These are phyloP conservation scores for Xylaria sp. DNA, from an alignment of 2,329 filamentous ascomycete species.

Conservation along the genomic window DNA sequence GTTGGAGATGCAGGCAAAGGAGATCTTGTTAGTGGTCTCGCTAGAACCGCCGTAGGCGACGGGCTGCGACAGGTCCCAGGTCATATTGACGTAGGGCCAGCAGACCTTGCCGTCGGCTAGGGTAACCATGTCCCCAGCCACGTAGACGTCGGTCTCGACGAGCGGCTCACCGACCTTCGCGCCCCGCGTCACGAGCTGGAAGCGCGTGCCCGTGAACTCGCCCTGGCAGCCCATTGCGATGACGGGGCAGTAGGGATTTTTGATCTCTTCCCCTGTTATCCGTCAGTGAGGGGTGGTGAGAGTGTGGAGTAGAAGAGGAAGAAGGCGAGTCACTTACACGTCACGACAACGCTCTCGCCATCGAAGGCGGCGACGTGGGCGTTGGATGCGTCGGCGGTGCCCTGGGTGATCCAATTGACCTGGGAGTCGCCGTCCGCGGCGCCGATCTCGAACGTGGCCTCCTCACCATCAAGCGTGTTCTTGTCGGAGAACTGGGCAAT, in stretches of 20 bases:
- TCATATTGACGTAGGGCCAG: slow-evolving; percentile 69
- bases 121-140: slow-evolving; percentile 71
- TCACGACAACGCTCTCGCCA: slow-evolving; percentile 59
- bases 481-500: slow-evolving; percentile 67
- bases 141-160: slow-evolving; percentile 62
- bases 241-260: slow-evolving; percentile 63
- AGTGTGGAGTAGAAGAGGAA: not conserved
- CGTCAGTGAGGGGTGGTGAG: not conserved
- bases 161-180: slow-evolving; percentile 62
- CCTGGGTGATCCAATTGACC: slow-evolving; percentile 67
- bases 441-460: slow-evolving; percentile 65
- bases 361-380: slow-evolving; percentile 63
- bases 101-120: slow-evolving; percentile 67
- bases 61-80: slow-evolving; percentile 57
- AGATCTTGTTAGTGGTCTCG: slow-evolving; percentile 56
- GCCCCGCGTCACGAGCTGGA: slow-evolving; percentile 66
- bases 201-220: slow-evolving; percentile 67
- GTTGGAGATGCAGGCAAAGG: slow-evolving; percentile 60
- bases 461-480: slow-evolving; percentile 62
- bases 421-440: slow-evolving; percentile 65
- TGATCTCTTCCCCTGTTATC: slow-evolving; percentile 62
- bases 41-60: slow-evolving; percentile 38
- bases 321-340: slow-evolving; percentile 50
- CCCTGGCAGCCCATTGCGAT: slow-evolving; percentile 69
- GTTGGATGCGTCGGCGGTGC: slow-evolving; percentile 61